Evolutionary conservation across 495 filamentous ascomycete species (phyloP), one percentile per base, ranked within the genome.

Genomic region (Aspergillus mulundensis): DNA sequence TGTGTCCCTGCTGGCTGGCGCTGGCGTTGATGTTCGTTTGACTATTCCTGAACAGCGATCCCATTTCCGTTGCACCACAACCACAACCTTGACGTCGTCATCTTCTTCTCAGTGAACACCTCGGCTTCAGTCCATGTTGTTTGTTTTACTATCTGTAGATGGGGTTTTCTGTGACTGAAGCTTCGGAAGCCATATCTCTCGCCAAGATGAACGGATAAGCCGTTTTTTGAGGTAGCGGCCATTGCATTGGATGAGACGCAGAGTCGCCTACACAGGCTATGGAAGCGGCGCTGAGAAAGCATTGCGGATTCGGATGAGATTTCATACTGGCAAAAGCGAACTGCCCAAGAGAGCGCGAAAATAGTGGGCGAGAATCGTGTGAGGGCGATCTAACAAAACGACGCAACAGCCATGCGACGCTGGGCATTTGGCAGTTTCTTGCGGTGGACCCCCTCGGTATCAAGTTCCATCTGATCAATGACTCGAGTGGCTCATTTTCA

Each of bases 91-190:
- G 21, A 15, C 42, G 46, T 19, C 23, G 30, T 11, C 38, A 24
- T 43, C 21, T 19, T 47, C 23, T 11, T 7, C 42, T 38, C 38
- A 16, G 38, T 47, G 40, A 25, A 14, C 15, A 15, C 18, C n/a
- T 50, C 56, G 28, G 24, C 50, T 43, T 56, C 23, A 32, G 15
- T 6, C 46, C 46, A 30, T 47, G 28, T 46, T 42, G 24, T 39
- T 30, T 50, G 32, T 56, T 60, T 56, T 56, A 55, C 53, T 53
- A 32, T 52, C 46, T 43, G 59, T 61, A 61, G 59, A 61, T 52
- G 52, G n/a, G 59, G 44, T 49, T 14, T 58, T 23, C 16, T 55
- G 50, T 50, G 54, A 41, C 23, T 28, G 54, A 50, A 45, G 41
- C 38, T 21, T 39, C 53, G 43, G 44, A 48, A 41, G 32, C 42